phyloP scores from a whole-genome alignment of 139 green algal species.

The Cymbomonas tetramitiformis region DNA sequence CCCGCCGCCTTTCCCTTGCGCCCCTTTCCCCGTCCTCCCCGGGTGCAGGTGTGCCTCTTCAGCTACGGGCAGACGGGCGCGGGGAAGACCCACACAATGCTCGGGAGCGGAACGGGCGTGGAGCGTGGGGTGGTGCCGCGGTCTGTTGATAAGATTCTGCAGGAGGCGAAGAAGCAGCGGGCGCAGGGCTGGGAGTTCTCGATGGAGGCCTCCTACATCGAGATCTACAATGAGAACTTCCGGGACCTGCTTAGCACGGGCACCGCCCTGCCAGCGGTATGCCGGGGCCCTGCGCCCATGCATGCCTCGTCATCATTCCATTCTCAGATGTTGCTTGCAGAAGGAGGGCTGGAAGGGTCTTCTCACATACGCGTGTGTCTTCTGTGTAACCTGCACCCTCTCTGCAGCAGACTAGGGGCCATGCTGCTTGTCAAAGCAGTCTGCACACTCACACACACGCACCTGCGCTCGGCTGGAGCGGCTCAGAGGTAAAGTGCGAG shows the following conservation, averaged over 20 bases:
- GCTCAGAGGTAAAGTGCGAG: too few species aligned
- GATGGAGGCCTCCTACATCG: conserved; percentile 73
- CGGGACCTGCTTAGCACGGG: conserved; percentile 25
- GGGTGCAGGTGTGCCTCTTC: conserved; percentile 95
- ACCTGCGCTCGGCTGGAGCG: too few species aligned
- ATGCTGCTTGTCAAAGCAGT: too few species aligned
- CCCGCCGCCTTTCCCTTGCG: not conserved
- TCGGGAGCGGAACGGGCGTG: conserved; percentile 19
- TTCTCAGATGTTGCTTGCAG: too few species aligned
- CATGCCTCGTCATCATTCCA: too few species aligned
- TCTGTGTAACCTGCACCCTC: too few species aligned
- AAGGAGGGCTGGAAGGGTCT: too few species aligned
- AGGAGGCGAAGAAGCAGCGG: conserved; percentile 34
- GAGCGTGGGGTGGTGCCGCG: conserved; percentile 67
- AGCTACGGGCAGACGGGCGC: conserved; percentile 90
- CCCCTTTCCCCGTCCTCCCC: not conserved
- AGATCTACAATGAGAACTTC: conserved; percentile 89
- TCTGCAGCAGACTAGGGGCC: too few species aligned
- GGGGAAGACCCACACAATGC: conserved; percentile 96
- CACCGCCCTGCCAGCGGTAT: not conserved
- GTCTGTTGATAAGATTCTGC: conserved; percentile 61
- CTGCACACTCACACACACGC: too few species aligned
- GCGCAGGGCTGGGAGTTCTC: conserved; percentile 66
- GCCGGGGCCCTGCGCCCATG: too few species aligned
- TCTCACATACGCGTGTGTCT: too few species aligned